Evolutionary conservation across 2,329 filamentous ascomycete genomes (phyloP).

Genomic region (Penicillium frequentans): DNA sequence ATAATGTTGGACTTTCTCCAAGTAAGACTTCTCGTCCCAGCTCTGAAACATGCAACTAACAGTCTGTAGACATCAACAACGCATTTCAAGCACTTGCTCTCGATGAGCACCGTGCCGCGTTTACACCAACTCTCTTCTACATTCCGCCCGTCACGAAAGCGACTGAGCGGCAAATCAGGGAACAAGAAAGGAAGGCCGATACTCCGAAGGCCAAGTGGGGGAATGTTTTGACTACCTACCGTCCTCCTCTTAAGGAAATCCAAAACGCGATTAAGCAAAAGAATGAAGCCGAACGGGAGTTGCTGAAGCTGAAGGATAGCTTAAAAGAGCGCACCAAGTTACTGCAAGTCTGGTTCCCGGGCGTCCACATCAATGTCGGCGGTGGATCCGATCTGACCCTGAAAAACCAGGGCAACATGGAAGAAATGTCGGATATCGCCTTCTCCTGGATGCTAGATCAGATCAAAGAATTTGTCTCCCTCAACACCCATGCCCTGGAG

Average conservation of each 20-base stretch:
- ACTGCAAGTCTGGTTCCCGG: conserved; percentile 59
- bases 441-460: conserved; percentile 26
- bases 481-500: conserved; percentile 8
- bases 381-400: conserved; percentile 43
- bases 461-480: conserved; percentile 15
- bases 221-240: neutral
- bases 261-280: neutral
- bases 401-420: conserved; percentile 21
- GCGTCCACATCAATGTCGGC: conserved; percentile 54
- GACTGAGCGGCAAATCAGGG: neutral
- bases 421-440: conserved; percentile 24
- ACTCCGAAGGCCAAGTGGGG: neutral
- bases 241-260: neutral
- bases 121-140: neutral
- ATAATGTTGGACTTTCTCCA: conserved; percentile 18
- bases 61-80: neutral
- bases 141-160: neutral
- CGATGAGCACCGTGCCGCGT: neutral
- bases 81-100: neutral
- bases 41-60: neutral
- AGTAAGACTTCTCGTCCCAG: conserved; percentile 8
- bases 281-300: neutral
- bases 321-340: conserved; percentile 30
- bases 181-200: neutral
- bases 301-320: conserved; percentile 2